Evolutionary conservation across 2,329 filamentous ascomycete genomes (phyloP), one percentile per base, ranked within the genome.

Genomic region (Thielaviopsis populi): DNA sequence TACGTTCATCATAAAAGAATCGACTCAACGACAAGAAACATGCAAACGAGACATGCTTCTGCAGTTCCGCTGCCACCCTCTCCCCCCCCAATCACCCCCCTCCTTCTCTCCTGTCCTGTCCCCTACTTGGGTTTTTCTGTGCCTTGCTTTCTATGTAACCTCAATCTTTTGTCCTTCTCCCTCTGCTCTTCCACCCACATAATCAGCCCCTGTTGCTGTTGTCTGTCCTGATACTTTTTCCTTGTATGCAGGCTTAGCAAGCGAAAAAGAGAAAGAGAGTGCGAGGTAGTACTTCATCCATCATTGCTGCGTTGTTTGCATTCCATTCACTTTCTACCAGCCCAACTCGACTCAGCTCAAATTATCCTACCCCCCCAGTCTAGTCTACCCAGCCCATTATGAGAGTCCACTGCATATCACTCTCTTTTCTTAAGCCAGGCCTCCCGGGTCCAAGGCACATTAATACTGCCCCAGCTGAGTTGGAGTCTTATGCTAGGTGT

Each of bases 101-200:
- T 19, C n/a, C 5, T 19, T 15, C 42, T 46, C 53, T 33, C 27
- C 24, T n/a, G 7, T 33, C 53, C 27, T 33, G 5, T 56, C 27
- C 50, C 50, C 50, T 54, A 54, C 50, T 56, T 56, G n/a, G n/a
- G n/a, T n/a, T 56, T 8, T 30, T 46, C 1, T 6, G 42, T 46
- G 42, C 53, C 53, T 37, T 37, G 53, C 53, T 56, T 56, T 56
- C 13, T 27, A 56, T 56, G 53, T 56, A 37, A 56, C 53, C 53
- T 56, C 53, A 37, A 27, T 56, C 30, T 56, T 56, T 11, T 17
- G 30, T 27, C 53, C 59, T 46, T 30, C 11, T 60, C 13, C 24
- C 41, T 61, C 24, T 61, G n/a, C 40, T 30, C 15, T 42, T n/a
- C 43, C 13, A 19, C 27, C 59, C 40, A 48, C 30, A 50, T 19